Evolutionary conservation across 805 yeast species (phyloP), one percentile per base, ranked within the genome.

Genomic region (Saccharomyces jurei): DNA sequence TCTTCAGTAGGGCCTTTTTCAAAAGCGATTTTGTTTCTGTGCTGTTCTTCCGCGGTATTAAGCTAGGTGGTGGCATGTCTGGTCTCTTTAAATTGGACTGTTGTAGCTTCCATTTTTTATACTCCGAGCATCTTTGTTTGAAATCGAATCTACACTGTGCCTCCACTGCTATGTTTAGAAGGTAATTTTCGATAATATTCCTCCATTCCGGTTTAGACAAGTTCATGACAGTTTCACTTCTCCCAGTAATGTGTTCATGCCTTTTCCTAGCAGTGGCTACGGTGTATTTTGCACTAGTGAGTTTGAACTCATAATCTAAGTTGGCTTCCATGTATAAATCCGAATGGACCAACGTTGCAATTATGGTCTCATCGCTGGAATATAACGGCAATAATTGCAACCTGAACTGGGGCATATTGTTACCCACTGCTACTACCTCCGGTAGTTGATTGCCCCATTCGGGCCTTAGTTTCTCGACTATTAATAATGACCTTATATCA

Each of bases 101-200:
- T 41, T 63, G 66, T 26, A 63, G 59, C 57, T 75, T 73, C 60
- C 67, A 64, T 57, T 65, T 69, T 57, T 78, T 78, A 58, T 75
- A 60, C 21, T 72, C 74, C 41, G 71, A 64, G 56, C 84, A 76
- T 29, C 72, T 70, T 48, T 68, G 64, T 59, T 79, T 79, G 65
- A 81, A 85, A 60, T 85, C 87, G 31, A 71, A 68, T 10, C 87
- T 75, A 59, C 87, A 82, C 63, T 84, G 88, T 22, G 81, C 80
- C 60, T 83, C 87, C 52, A 83, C 83, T 4, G 80, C 86, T 26
- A 83, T 70, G 62, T 81, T 81, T 41, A 83, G 65, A 30, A 82
- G 59, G 59, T 78, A 84, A 66, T 83, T 84, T 58, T 85, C 89
- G 56, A 84, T 81, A 25, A 85, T 76, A 61, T 83, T 81, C 57